Percentiles rank a stretch among this genome's conserved stretches.
These are phyloP conservation scores for Mucor ambiguus DNA, from an alignment of 371 early-diverging fungal species.

Conservation along the genomic window DNA sequence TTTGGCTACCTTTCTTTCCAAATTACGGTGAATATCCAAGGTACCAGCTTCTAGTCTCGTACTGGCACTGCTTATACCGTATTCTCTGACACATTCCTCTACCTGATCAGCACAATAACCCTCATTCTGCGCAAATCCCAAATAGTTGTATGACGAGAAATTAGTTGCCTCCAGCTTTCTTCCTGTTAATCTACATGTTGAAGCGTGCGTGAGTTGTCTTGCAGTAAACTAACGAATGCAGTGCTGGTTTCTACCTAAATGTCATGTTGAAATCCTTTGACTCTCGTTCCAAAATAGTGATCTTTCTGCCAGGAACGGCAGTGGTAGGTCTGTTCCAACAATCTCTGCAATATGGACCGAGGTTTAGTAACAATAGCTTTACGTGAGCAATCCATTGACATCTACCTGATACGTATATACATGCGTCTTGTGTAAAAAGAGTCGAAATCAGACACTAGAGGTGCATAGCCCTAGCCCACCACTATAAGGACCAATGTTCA, in stretches of 20 bases:
- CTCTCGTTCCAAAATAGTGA: conserved; percentile 31
- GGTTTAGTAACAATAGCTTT: conserved; percentile 70
- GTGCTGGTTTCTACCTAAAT: conserved; percentile 13
- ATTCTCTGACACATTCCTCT: conserved; percentile 65
- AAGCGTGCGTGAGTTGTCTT: background rate
- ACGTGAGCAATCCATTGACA: conserved; percentile 65
- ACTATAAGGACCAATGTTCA: background rate
- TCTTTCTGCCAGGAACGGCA: conserved; percentile 30
- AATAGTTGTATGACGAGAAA: conserved; percentile 99
- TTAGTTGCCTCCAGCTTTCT: conserved; percentile 82
- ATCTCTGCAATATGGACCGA: conserved; percentile 58
- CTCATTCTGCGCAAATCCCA: conserved; percentile 95
- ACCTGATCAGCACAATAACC: conserved; percentile 95
- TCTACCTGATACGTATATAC: conserved; percentile 85
- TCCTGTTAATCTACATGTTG: conserved; percentile 71
- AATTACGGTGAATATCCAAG: conserved; percentile 71
- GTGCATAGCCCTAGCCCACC: conserved; percentile 77
- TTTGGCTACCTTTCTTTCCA: conserved; percentile 92
- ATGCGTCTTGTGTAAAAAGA: conserved; percentile 97
- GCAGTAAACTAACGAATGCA: background rate
- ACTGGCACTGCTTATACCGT: conserved; percentile 71
- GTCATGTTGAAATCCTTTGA: conserved; percentile 31
- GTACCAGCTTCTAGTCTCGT: conserved; percentile 77
- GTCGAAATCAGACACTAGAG: conserved; percentile 93
- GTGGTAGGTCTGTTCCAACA: conserved; percentile 41